Conservation (phyloP, 345 rosid species). For the Erysimum cheiranthoides region DNA sequence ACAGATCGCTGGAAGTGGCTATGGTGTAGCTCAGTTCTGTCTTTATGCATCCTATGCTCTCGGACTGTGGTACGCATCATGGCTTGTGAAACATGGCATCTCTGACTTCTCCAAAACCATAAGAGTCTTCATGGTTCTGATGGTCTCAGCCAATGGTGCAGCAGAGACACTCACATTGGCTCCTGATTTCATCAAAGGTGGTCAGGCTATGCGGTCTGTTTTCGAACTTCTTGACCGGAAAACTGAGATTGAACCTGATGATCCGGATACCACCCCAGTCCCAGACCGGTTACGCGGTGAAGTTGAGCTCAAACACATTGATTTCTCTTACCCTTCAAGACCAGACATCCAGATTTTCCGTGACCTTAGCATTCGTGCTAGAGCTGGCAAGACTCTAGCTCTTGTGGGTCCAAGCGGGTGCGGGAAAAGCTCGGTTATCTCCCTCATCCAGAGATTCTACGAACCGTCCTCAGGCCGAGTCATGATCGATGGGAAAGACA, state of each 20-base stretch:
- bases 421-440: slow-evolving; percentile 92
- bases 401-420: slow-evolving; percentile 99
- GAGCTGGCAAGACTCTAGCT: slow-evolving; percentile 94
- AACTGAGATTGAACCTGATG: slow-evolving; percentile 97
- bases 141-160: slow-evolving; percentile 99
- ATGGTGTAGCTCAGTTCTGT: slow-evolving; percentile 89
- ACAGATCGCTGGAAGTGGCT: slow-evolving; percentile 97
- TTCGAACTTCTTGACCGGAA: slow-evolving; percentile 94
- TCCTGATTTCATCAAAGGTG: slow-evolving; percentile 98
- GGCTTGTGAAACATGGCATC: slow-evolving; percentile 99
- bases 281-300: slow-evolving; percentile 93
- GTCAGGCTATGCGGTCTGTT: slow-evolving; percentile 92
- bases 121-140: slow-evolving; percentile 95
- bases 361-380: slow-evolving; percentile 81
- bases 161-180: slow-evolving; percentile 96
- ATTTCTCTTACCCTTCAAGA: slow-evolving; percentile 93
- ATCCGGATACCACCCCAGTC: slow-evolving; percentile 74
- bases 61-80: slow-evolving; percentile 99
- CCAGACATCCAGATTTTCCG: slow-evolving; percentile 84
- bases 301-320: slow-evolving; percentile 90
- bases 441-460: slow-evolving; percentile 82
- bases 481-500: slow-evolving; percentile 89
- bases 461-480: slow-evolving; percentile 93
- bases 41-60: slow-evolving; percentile 97
- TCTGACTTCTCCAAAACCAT: slow-evolving; percentile 98